These are phyloP conservation scores for Osmanthus fragrans DNA, from an alignment of 257 asterid genomes.

Conservation along the genomic window DNA sequence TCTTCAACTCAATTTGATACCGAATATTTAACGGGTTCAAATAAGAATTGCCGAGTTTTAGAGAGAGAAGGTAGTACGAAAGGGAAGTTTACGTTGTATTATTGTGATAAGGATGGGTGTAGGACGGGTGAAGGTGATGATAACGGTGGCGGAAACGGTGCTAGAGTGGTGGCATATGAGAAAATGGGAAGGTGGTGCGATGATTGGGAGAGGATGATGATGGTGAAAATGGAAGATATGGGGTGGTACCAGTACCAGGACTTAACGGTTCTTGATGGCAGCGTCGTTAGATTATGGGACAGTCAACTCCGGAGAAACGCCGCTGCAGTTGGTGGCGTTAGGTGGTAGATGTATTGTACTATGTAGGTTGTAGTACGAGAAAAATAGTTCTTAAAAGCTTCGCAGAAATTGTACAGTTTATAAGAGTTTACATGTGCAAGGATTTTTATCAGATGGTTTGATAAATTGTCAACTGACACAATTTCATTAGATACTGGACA, in stretches of 20 bases:
- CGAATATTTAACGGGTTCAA: not conserved
- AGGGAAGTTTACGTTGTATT: conserved; percentile 54
- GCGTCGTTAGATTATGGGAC: conserved; percentile 80
- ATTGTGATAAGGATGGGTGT: conserved; percentile 18
- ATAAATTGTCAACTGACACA: no score
- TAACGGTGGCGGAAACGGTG: conserved; percentile 2
- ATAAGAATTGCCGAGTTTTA: not conserved
- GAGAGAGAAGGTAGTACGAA: conserved; percentile 47
- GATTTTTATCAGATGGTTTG: no score
- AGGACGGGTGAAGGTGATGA: not conserved
- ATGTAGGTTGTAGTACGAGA: not conserved
- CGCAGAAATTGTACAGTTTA: conserved; percentile 12
- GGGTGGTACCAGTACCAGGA: conserved; percentile 65
- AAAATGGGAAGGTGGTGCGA: conserved; percentile 28
- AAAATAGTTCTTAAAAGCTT: not conserved
- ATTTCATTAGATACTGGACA: no score
- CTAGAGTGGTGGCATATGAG: conserved; percentile 10
- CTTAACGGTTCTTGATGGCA: conserved; percentile 53
- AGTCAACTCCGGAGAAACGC: conserved; percentile 32
- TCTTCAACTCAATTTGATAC: not conserved
- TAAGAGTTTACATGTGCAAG: not conserved
- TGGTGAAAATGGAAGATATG: conserved; percentile 51
- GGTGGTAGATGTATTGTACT: conserved; percentile 19
- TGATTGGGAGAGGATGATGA: conserved; percentile 46
- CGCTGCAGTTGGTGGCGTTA: conserved; percentile 31